Percentiles rank a stretch among this genome's conserved stretches.
phyloP scores from a whole-genome alignment of 805 yeast genomes.

The Komagataella populi region DNA sequence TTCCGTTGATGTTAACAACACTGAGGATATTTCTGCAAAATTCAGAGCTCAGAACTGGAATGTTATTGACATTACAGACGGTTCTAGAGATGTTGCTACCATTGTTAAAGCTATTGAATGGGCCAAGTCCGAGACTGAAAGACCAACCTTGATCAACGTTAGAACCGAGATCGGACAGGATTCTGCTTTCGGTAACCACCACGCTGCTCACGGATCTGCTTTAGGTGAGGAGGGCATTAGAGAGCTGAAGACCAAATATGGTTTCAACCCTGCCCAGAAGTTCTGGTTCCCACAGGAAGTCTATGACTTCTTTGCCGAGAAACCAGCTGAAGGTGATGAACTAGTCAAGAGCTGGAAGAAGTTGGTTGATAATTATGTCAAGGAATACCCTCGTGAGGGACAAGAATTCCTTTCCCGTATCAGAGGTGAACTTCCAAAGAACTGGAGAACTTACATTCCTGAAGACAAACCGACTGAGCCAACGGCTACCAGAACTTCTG shows the following conservation, averaged over 20 bases:
- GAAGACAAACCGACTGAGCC: conserved; percentile 4
- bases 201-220: conserved; percentile 22
- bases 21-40: conserved; percentile 19
- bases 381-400: conserved; percentile 15
- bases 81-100: conserved; percentile 15
- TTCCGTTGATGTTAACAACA: conserved; percentile 18
- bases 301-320: conserved; percentile 16
- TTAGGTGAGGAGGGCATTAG: conserved; percentile 16
- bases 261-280: conserved; percentile 10
- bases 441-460: conserved; percentile 14
- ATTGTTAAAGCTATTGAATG: conserved; percentile 16
- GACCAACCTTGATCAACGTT: conserved; percentile 22
- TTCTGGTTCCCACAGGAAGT: conserved; percentile 14
- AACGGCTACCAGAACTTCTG: conserved; percentile 16
- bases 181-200: conserved; percentile 15
- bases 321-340: conserved; percentile 11
- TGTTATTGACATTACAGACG: conserved; percentile 20
- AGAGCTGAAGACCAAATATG: conserved; percentile 4
- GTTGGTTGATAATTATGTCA: conserved; percentile 10
- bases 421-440: conserved; percentile 13
- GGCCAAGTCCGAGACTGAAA: conserved; percentile 12
- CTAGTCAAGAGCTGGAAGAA: conserved; percentile 12
- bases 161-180: conserved; percentile 22
- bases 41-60: conserved; percentile 22
- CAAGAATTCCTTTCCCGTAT: conserved; percentile 14